Percentiles rank a stretch among this genome's conserved stretches.
phyloP scores from a whole-genome alignment of 2,329 filamentous ascomycete species.

The Cryphonectria radicalis region DNA sequence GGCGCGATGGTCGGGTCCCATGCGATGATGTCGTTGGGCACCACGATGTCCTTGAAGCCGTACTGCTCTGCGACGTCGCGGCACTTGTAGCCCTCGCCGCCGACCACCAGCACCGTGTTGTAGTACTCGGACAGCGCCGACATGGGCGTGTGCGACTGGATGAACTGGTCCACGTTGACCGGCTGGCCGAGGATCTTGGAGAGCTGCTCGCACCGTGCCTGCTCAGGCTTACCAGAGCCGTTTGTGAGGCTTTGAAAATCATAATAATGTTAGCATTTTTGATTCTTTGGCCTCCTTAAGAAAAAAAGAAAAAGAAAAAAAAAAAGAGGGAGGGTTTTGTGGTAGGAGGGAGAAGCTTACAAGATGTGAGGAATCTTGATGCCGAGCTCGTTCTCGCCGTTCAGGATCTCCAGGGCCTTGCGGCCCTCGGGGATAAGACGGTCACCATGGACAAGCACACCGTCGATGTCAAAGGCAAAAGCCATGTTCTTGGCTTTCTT shows the following conservation, averaged over 20 bases:
- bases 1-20: slow-evolving; percentile 72
- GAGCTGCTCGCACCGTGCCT: slow-evolving; percentile 67
- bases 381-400: slow-evolving; percentile 76
- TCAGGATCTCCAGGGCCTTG: slow-evolving; percentile 70
- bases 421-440: slow-evolving; percentile 70
- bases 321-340: too few relatives aligned
- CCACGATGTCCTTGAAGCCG: slow-evolving; percentile 74
- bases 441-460: slow-evolving; percentile 75
- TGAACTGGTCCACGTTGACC: slow-evolving; percentile 74
- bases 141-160: slow-evolving; percentile 79
- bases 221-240: slow-evolving; percentile 73
- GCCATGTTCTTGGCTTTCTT: slow-evolving; percentile 76
- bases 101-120: slow-evolving; percentile 74
- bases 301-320: too few relatives aligned
- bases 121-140: slow-evolving; percentile 77
- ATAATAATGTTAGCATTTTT: slow-evolving; percentile 6
- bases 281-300: too few relatives aligned
- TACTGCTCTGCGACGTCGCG: slow-evolving; percentile 74
- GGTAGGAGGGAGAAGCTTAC: slow-evolving; percentile 22
- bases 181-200: slow-evolving; percentile 67
- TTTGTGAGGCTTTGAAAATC: slow-evolving; percentile 60
- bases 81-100: slow-evolving; percentile 76
- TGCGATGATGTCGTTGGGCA: slow-evolving; percentile 74
- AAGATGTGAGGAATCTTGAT: slow-evolving; percentile 80
- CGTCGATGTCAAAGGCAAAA: slow-evolving; percentile 80